Base-by-base conservation (phyloP, 148 eudicot genomes). In the Spergularia bocconei region DNA sequence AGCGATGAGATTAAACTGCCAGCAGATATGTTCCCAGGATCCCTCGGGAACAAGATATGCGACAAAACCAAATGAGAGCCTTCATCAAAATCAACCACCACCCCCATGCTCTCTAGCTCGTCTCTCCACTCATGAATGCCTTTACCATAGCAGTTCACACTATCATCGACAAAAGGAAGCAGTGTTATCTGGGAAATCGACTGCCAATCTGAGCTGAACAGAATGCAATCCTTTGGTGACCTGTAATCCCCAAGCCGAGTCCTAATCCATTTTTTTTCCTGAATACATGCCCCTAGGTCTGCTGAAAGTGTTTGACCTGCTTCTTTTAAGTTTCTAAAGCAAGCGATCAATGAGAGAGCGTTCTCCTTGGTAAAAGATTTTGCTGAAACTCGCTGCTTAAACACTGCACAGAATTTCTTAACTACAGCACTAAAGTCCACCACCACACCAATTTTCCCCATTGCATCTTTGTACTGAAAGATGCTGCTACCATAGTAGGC, bases 101-200 rank as follows among this genome's bases (percentile, higher is more conserved):
- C 94, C 41, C 89, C 90, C 68, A 85, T 71, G 9, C 65, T 76
- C 62, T 81, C 50, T 48, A 90, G 76, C 79, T 88, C 90, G 54
- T 51, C 53, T 57, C 52, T 63, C 72, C 78, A 88, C 44, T 84
- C 75, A 54, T 78, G 76, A 76, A 90, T 82, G 44, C 39, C 76
- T 19, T 75, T 74, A 0, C 95, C 87, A 73, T 86, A 90, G 41
- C 65, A 73, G 33, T 13, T 76, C 52, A 82, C 85, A 13, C 81
- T 74, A 70, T 90, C 91, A 72, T 88, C 89, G 76, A 90, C 72
- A 76, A 90, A 88, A 10, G 91, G 92, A 71, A 88, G 88, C 62
- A 70, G n/a, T 11, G 91, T 69, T 13, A 90, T 88, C 38, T 58
- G 51, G 67, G 87, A 81, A 60, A 90, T 74, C 41, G 83, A 41